Percentiles rank a stretch among this genome's conserved stretches.
phyloP scores from a whole-genome alignment of 768 basidiomycete species.

The Suillus variegatus region DNA sequence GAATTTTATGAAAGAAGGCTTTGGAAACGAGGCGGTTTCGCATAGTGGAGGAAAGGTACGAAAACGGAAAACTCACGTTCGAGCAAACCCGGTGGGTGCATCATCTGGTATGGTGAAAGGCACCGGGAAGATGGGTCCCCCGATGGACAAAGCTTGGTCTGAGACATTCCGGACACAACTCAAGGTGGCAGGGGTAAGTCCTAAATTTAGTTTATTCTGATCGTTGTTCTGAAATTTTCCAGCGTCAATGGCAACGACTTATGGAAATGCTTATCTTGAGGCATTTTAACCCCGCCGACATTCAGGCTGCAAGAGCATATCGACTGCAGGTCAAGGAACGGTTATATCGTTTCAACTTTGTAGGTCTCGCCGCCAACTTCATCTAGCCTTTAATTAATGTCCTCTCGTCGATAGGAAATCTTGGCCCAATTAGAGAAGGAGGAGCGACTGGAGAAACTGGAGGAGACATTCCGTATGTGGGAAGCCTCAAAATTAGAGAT shows the following conservation, averaged over 20 bases:
- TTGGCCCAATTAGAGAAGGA: constrained; percentile 85
- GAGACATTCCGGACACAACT: constrained; percentile 80
- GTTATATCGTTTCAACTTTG: constrained; percentile 93
- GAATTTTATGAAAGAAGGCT: constrained; percentile 72
- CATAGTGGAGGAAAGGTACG: constrained; percentile 48
- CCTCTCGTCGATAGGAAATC: constrained; percentile 60
- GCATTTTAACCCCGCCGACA: constrained; percentile 66
- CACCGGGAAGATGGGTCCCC: constrained; percentile 74
- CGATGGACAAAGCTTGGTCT: constrained; percentile 72
- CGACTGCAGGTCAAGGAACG: constrained; percentile 94
- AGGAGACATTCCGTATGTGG: constrained; percentile 96
- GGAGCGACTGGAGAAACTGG: constrained; percentile 85
- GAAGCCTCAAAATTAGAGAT: no score
- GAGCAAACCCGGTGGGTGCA: constrained; percentile 23
- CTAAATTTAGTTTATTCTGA: constrained; percentile 1
- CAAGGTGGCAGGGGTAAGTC: constrained; percentile 84
- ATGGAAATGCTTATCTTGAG: constrained; percentile 87
- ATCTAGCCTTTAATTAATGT: constrained; percentile 5
- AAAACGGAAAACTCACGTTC: constrained; percentile 42
- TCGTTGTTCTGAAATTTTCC: constrained; percentile 5
- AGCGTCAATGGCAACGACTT: constrained; percentile 94
- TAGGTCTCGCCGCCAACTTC: constrained; percentile 38
- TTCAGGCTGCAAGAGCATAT: constrained; percentile 59
- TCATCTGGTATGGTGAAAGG: constrained; percentile 21
- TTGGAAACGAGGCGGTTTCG: constrained; percentile 43